These are phyloP conservation scores for Diaporthe vexans DNA, from an alignment of 2,329 filamentous ascomycete species.

Conservation along the genomic window DNA sequence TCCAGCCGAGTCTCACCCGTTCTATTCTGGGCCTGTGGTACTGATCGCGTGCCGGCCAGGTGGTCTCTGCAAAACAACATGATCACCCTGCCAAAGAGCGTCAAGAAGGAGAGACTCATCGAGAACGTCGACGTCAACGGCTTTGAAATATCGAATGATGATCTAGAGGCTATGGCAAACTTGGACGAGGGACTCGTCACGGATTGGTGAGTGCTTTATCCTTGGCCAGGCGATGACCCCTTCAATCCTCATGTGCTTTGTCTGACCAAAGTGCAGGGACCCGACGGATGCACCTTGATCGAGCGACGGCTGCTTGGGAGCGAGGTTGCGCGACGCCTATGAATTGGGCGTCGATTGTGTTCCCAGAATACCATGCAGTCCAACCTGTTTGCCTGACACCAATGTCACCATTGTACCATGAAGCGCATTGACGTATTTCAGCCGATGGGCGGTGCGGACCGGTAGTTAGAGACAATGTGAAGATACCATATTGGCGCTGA, in stretches of 20 bases:
- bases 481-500: too few relatives aligned
- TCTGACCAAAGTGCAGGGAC: slow-evolving; percentile 40
- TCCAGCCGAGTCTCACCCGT: background rate
- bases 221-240: background rate
- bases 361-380: too few relatives aligned
- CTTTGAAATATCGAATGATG: slow-evolving; percentile 73
- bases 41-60: slow-evolving; percentile 51
- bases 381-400: too few relatives aligned
- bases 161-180: slow-evolving; percentile 73
- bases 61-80: slow-evolving; percentile 84
- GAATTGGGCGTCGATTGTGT: too few relatives aligned
- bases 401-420: too few relatives aligned
- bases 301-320: too few relatives aligned
- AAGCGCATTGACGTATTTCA: too few relatives aligned
- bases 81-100: slow-evolving; percentile 81
- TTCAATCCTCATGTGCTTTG: background rate
- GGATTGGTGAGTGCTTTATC: slow-evolving; percentile 64
- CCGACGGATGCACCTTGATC: slow-evolving; percentile 44
- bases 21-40: background rate
- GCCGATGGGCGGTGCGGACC: too few relatives aligned
- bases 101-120: slow-evolving; percentile 70
- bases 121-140: slow-evolving; percentile 74
- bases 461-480: too few relatives aligned
- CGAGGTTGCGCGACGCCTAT: too few relatives aligned
- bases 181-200: slow-evolving; percentile 82